These are phyloP conservation scores for Naumovozyma castellii DNA, from an alignment of 805 yeast species.

Conservation along the genomic window DNA sequence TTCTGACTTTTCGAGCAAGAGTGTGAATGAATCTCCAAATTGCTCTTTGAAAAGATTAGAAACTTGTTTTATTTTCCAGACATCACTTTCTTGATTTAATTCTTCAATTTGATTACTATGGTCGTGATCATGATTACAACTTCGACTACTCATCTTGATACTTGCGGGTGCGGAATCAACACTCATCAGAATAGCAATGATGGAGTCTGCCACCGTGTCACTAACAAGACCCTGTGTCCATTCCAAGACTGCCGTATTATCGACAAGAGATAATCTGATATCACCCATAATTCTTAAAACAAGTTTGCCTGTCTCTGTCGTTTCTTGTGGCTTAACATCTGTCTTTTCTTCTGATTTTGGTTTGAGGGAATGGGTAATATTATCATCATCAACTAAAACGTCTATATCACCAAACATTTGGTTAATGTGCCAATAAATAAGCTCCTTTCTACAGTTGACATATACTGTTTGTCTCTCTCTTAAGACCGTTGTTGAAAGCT, in stretches of 20 bases:
- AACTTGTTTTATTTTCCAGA: slow-evolving; percentile 44
- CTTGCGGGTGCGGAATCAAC: slow-evolving; percentile 94
- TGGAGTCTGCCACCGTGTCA: slow-evolving; percentile 90
- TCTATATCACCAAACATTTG: slow-evolving; percentile 91
- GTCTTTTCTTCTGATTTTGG: slow-evolving; percentile 31
- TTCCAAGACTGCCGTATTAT: slow-evolving; percentile 55
- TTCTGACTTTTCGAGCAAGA: slow-evolving; percentile 11
- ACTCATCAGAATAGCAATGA: slow-evolving; percentile 79
- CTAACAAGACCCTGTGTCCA: slow-evolving; percentile 87
- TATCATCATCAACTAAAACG: slow-evolving; percentile 48
- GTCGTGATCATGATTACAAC: slow-evolving; percentile 38
- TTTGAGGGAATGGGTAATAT: slow-evolving; percentile 19
- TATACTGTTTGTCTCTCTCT: slow-evolving; percentile 71
- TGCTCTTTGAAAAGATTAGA: slow-evolving; percentile 64
- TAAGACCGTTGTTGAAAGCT: slow-evolving; percentile 73
- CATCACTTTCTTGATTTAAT: slow-evolving; percentile 11
- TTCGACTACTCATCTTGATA: slow-evolving; percentile 68
- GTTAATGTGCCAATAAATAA: slow-evolving; percentile 79
- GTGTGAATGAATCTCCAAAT: slow-evolving; percentile 67
- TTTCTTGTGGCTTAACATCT: neutral
- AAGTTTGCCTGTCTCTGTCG: slow-evolving; percentile 31
- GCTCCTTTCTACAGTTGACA: slow-evolving; percentile 70
- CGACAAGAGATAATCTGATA: slow-evolving; percentile 41
- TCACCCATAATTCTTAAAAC: slow-evolving; percentile 56
- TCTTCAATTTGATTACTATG: slow-evolving; percentile 17